phyloP scores from a whole-genome alignment of 2,329 filamentous ascomycete species.

The Moelleriella libera region DNA sequence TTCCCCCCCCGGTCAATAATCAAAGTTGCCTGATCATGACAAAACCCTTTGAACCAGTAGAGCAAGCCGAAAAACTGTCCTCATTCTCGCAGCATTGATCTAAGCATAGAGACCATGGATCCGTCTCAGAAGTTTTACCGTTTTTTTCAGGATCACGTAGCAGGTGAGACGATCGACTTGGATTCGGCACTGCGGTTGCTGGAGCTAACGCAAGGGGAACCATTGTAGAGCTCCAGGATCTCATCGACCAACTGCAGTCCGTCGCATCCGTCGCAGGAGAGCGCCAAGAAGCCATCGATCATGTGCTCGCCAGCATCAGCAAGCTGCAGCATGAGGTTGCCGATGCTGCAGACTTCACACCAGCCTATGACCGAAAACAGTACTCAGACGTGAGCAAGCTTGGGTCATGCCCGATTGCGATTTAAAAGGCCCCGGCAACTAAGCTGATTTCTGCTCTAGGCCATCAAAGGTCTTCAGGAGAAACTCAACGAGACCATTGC shows the following conservation, averaged over 20 bases:
- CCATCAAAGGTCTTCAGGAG: slow-evolving; percentile 68
- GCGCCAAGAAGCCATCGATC: slow-evolving; percentile 67
- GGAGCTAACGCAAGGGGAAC: not conserved
- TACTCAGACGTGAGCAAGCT: slow-evolving; percentile 56
- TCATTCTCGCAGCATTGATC: no score
- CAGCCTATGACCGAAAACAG: slow-evolving; percentile 77
- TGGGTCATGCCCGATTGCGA: no score
- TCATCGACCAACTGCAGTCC: slow-evolving; percentile 54
- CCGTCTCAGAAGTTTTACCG: slow-evolving; percentile 70
- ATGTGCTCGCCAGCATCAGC: slow-evolving; percentile 66
- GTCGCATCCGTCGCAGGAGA: slow-evolving; percentile 53
- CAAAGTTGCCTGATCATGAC: not conserved
- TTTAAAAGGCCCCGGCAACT: no score
- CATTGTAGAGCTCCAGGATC: slow-evolving; percentile 54
- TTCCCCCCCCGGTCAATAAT: not conserved
- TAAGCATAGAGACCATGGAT: slow-evolving; percentile 13
- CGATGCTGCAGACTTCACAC: slow-evolving; percentile 68
- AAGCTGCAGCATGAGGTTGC: slow-evolving; percentile 72
- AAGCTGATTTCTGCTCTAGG: slow-evolving; percentile 23
- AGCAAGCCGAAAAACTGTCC: no score
- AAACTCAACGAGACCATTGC: slow-evolving; percentile 59
- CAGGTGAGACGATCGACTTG: slow-evolving; percentile 32
- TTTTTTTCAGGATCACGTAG: slow-evolving; percentile 65
- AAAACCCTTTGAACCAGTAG: not conserved
- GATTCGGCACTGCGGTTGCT: not conserved